A percentile compares a stretch with the other conserved stretches of the same genome.
Evolutionary conservation across 2,329 filamentous ascomycete species (phyloP).

Genomic region (Ceratocystis cubensis): DNA sequence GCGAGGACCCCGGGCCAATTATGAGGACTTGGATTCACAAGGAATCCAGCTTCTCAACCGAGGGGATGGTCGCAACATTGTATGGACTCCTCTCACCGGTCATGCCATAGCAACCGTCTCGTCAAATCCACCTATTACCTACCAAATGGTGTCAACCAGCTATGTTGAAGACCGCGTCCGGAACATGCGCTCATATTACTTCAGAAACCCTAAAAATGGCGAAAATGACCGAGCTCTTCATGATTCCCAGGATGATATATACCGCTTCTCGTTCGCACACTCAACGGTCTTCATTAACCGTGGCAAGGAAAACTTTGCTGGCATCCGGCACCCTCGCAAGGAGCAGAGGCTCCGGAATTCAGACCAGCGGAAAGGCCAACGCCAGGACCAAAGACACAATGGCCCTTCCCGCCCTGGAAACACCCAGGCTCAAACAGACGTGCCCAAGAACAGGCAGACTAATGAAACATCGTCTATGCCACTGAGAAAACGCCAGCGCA

Average conservation of each 20-base stretch:
- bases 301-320: conserved; percentile 56
- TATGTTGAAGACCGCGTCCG: conserved; percentile 54
- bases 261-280: conserved; percentile 62
- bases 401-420: not conserved
- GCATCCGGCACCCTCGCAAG: conserved; percentile 43
- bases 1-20: conserved; percentile 29
- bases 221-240: conserved; percentile 32
- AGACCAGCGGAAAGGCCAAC: not conserved
- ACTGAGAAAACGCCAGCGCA: not conserved
- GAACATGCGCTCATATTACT: conserved; percentile 38
- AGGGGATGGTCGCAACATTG: conserved; percentile 2
- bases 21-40: conserved; percentile 20
- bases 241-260: conserved; percentile 30
- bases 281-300: conserved; percentile 55
- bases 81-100: conserved; percentile 17
- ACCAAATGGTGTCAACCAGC: conserved; percentile 48
- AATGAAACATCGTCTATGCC: not conserved
- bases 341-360: conserved; percentile 26
- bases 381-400: not conserved
- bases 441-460: not conserved
- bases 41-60: not conserved
- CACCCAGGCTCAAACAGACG: not conserved
- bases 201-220: conserved; percentile 24
- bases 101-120: conserved; percentile 28
- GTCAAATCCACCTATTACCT: conserved; percentile 34